Percentiles rank a stretch among this genome's conserved stretches.
These are phyloP conservation scores for Xerocomellus intermedius DNA, from an alignment of 768 basidiomycete species.

Conservation along the genomic window DNA sequence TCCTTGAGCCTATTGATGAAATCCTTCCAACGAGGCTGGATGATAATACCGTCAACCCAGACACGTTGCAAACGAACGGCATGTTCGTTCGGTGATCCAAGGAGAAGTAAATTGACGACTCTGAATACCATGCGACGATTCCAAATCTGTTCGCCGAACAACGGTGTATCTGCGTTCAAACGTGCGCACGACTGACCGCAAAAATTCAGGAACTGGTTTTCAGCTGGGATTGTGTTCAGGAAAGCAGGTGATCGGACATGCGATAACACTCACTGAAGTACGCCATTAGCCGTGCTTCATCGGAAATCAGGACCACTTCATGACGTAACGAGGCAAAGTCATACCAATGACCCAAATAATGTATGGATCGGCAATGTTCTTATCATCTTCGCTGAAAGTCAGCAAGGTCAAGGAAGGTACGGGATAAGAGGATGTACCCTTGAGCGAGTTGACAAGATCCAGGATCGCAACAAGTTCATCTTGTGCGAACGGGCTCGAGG, in stretches of 20 bases:
- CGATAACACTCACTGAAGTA: conserved; percentile 6
- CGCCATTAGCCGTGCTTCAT: conserved; percentile 11
- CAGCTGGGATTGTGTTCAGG: conserved; percentile 4
- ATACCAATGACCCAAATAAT: conserved; percentile 14
- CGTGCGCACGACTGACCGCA: conserved; percentile 9
- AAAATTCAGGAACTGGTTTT: conserved; percentile 12
- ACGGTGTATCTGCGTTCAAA: conserved; percentile 6
- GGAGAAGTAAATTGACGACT: background rate
- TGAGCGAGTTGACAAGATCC: conserved; percentile 15
- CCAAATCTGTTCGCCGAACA: conserved; percentile 8
- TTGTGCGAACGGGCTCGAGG: conserved; percentile 13
- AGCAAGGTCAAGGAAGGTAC: background rate
- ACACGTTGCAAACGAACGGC: conserved; percentile 11
- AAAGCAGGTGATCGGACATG: background rate
- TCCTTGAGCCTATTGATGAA: conserved; percentile 5
- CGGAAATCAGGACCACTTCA: background rate
- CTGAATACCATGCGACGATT: background rate
- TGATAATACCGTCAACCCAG: conserved; percentile 9
- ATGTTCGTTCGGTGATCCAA: conserved; percentile 6
- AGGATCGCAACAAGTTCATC: conserved; percentile 12
- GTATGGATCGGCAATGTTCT: background rate
- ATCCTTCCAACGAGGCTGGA: conserved; percentile 12
- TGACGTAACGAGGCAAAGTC: background rate
- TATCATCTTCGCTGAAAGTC: background rate
- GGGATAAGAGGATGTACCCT: background rate